Evolutionary conservation across 805 yeast species (phyloP), one percentile per base, ranked within the genome.

Genomic region (Wickerhamiella musiphila): DNA sequence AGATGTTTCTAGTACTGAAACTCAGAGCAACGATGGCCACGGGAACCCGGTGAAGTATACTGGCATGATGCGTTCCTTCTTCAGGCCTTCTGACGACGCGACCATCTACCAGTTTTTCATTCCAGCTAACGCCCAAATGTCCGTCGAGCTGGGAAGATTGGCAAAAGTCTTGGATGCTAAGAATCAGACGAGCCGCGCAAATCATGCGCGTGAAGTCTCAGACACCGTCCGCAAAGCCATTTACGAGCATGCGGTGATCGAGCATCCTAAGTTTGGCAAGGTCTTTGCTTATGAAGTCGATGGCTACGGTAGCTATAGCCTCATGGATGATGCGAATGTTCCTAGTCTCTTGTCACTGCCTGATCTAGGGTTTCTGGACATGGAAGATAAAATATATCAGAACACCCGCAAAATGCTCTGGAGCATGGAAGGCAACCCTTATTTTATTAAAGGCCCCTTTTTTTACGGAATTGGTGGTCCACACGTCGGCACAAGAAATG

Each of bases 311-410:
- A 63, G 90, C 18, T 40, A 63, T 0, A 56, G 68, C 16, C 61
- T 73, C 40, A 82, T 82, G 93, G 93, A 82, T 52, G 94, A 82
- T 53, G 94, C 94, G 15, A 83, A 83, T 47, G 61, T 82, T 12
- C 94, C 94, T 1, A 78, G 93, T n/a, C 52, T 79, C 21, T 56
- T 82, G 25, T 68, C 93, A 1, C 58, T 83, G 20, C 93, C 94
- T 0, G 84, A 78, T 41, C 53, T 78, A 47, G 92, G 93, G 0
- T 77, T 67, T 48, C 43, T 70, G 6, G 52, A 57, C 5, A 45
- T 39, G 4, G 49, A 60, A 21, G 75, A 79, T 48, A 59, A 58
- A 26, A 51, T 79, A 2, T 82, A 82, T 53, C 74, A 71, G 47
- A 78, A 78, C 47, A 82, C 94, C 0, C 59, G 94, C 35, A 66